Evolutionary conservation across 805 yeast genomes (phyloP).

Genomic region (Ogataea minuta): DNA sequence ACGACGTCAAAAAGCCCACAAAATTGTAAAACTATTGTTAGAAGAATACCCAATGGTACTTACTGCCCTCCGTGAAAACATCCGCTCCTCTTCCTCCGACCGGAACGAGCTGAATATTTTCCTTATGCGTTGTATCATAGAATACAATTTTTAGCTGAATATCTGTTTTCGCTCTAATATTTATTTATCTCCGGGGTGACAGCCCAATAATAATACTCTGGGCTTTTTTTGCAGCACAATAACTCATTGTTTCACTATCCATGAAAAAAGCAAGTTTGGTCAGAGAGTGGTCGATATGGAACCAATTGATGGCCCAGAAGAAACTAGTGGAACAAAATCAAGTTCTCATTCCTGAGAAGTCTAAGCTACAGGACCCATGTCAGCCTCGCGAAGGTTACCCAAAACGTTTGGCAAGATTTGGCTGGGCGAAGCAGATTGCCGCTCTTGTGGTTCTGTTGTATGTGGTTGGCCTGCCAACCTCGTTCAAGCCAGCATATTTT

Average conservation of each 20-base stretch:
- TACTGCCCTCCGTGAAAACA: conserved; percentile 70
- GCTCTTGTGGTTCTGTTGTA: too few relatives aligned
- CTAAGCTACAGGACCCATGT: neutral
- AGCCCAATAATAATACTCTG: neutral
- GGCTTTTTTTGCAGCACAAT: conserved; percentile 1
- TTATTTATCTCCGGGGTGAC: neutral
- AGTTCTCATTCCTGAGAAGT: neutral
- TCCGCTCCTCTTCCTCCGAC: conserved; percentile 81
- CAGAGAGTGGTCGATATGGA: conserved; percentile 38
- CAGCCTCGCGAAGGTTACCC: too few relatives aligned
- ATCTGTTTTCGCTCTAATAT: neutral
- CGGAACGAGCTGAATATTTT: conserved; percentile 79
- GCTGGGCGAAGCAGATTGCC: neutral
- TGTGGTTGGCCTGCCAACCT: too few relatives aligned
- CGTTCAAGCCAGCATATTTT: neutral
- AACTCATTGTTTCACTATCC: neutral
- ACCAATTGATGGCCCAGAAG: conserved; percentile 24
- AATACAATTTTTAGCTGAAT: neutral
- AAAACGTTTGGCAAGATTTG: neutral
- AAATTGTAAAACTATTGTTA: conserved; percentile 56
- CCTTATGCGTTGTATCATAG: conserved; percentile 71
- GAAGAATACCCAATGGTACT: conserved; percentile 18
- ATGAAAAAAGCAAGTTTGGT: conserved; percentile 30
- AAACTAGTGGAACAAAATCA: neutral
- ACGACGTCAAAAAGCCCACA: conserved; percentile 76